A percentile compares a stretch with the other conserved stretches of the same genome.
These are phyloP conservation scores for Neurospora sp. DNA, from an alignment of 495 filamentous ascomycete species.

Conservation along the genomic window DNA sequence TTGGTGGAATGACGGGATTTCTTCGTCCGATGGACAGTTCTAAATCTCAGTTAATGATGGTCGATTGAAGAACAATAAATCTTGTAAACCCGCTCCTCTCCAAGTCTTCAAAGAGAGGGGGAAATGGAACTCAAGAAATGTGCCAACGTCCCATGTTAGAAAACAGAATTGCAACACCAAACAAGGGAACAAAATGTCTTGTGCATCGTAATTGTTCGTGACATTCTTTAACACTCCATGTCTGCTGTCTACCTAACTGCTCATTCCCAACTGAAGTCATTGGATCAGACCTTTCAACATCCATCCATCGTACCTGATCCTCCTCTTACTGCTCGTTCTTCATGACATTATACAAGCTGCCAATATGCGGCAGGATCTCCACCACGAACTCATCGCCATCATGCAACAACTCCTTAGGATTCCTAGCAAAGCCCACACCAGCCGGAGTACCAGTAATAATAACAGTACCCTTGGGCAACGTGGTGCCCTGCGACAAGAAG, in stretches of 20 bases:
- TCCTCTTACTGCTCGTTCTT: constrained; percentile 27
- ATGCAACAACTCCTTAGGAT: constrained; percentile 32
- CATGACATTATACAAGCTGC: constrained; percentile 34
- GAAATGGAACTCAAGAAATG: not conserved
- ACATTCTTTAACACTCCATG: not conserved
- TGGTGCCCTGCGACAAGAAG: constrained; percentile 41
- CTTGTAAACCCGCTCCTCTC: not conserved
- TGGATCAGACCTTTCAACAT: not conserved
- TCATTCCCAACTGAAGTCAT: not conserved
- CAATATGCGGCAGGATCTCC: constrained; percentile 36
- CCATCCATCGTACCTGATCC: not conserved
- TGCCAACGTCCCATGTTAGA: not conserved
- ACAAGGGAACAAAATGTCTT: not conserved
- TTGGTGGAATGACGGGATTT: too few relatives aligned
- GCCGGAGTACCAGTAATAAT: constrained; percentile 42
- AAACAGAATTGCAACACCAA: not conserved
- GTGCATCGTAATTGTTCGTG: not conserved
- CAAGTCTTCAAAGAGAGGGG: not conserved
- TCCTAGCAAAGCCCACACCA: constrained; percentile 32
- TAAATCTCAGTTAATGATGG: too few relatives aligned
- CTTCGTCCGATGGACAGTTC: too few relatives aligned
- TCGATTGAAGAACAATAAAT: too few relatives aligned
- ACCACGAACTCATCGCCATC: constrained; percentile 40
- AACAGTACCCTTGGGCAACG: constrained; percentile 32
- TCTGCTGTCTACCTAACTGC: not conserved